Conservation (phyloP, 2,329 filamentous ascomycete species). For the Rhinocladiella mackenziei region DNA sequence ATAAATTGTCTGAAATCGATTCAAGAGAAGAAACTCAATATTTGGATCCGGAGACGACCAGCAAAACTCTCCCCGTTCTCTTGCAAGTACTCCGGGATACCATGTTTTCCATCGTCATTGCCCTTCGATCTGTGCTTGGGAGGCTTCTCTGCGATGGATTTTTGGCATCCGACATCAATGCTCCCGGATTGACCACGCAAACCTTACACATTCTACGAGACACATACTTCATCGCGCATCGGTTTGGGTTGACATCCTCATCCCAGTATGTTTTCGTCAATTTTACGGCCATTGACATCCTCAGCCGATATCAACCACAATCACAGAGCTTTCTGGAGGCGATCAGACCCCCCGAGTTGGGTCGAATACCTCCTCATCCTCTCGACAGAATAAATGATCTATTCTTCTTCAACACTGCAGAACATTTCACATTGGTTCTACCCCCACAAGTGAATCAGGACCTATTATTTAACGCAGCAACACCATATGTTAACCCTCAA, state of each 20-base stretch:
- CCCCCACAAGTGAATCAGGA: slow-evolving; percentile 64
- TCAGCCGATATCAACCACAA: slow-evolving; percentile 65
- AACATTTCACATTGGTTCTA: slow-evolving; percentile 72
- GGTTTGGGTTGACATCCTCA: slow-evolving; percentile 68
- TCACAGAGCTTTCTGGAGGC: slow-evolving; percentile 63
- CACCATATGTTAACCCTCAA: slow-evolving; percentile 65
- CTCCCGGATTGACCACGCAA: slow-evolving; percentile 65
- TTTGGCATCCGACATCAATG: slow-evolving; percentile 54
- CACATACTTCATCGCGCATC: slow-evolving; percentile 75
- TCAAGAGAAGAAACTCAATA: slow-evolving; percentile 59
- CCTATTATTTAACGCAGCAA: slow-evolving; percentile 69
- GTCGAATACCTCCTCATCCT: slow-evolving; percentile 59
- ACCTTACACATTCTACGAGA: slow-evolving; percentile 70
- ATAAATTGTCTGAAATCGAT: slow-evolving; percentile 70
- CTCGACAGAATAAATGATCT: slow-evolving; percentile 72
- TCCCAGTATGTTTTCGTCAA: slow-evolving; percentile 83
- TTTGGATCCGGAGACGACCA: slow-evolving; percentile 62
- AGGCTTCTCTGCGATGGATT: slow-evolving; percentile 57
- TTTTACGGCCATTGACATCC: slow-evolving; percentile 74
- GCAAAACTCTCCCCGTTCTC: slow-evolving; percentile 64
- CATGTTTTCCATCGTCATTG: slow-evolving; percentile 69
- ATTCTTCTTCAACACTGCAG: slow-evolving; percentile 81
- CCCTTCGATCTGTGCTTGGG: slow-evolving; percentile 69
- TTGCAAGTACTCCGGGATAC: slow-evolving; percentile 73
- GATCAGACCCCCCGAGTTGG: slow-evolving; percentile 54